phyloP scores from a whole-genome alignment of 192 early-diverging fungal species.

The Backusella circina region DNA sequence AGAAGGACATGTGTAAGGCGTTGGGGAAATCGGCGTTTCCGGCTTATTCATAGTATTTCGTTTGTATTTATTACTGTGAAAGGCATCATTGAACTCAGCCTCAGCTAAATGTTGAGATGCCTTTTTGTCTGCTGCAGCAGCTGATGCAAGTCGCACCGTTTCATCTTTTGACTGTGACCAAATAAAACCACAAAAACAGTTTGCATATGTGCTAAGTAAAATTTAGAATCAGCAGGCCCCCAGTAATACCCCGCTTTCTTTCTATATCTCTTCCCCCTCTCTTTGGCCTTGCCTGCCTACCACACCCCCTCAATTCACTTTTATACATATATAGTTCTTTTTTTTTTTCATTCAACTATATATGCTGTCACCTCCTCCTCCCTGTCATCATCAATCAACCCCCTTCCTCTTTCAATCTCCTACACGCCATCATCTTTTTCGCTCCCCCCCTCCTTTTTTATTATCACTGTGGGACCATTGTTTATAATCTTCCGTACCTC shows the following conservation, averaged over 20 bases:
- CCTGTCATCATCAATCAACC: not conserved
- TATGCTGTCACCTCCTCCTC: not conserved
- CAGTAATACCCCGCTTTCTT: not conserved
- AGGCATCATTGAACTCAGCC: slow-evolving; percentile 3
- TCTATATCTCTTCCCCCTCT: not conserved
- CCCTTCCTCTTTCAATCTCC: not conserved
- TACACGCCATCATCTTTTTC: not conserved
- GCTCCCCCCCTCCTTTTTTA: not conserved
- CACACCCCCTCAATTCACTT: not conserved
- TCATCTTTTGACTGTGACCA: slow-evolving; percentile 25
- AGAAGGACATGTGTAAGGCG: not conserved
- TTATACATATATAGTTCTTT: not conserved
- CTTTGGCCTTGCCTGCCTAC: not conserved
- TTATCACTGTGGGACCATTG: not conserved
- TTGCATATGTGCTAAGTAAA: slow-evolving; percentile 7
- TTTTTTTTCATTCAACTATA: not conserved
- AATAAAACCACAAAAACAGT: slow-evolving; percentile 10
- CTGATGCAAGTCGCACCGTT: slow-evolving; percentile 17
- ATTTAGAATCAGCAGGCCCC: slow-evolving; percentile 8
- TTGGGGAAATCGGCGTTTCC: not conserved
- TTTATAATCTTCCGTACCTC: slow-evolving; percentile 1
- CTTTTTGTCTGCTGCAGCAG: not conserved
- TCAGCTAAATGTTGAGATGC: slow-evolving; percentile 1
- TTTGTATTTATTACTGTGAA: not conserved
- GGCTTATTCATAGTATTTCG: not conserved